These are phyloP conservation scores for Alternaria rosae DNA, from an alignment of 2,329 filamentous ascomycete genomes.

Conservation along the genomic window DNA sequence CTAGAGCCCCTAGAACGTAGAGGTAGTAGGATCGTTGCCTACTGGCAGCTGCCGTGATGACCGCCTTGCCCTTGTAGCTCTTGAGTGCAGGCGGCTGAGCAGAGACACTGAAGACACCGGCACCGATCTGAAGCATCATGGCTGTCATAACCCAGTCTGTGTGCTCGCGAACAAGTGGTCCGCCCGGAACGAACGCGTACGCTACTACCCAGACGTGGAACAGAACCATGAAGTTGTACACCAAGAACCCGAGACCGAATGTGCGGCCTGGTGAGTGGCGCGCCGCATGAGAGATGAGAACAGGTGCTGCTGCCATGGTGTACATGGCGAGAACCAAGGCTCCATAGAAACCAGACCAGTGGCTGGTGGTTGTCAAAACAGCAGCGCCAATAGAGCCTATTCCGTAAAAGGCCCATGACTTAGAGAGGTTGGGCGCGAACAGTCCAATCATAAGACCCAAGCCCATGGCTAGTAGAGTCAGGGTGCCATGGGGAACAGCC, in stretches of 20 bases:
- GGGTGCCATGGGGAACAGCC: conserved; percentile 86
- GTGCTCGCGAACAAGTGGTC: conserved; percentile 87
- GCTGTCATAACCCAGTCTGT: conserved; percentile 94
- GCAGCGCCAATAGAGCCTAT: conserved; percentile 81
- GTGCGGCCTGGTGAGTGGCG: conserved; percentile 78
- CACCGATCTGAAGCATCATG: conserved; percentile 84
- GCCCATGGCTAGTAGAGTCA: conserved; percentile 88
- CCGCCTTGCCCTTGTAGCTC: conserved; percentile 55
- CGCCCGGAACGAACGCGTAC: conserved; percentile 96
- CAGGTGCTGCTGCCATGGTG: conserved; percentile 78
- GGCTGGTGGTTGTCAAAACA: conserved; percentile 74
- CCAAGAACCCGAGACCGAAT: conserved; percentile 86
- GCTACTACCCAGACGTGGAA: conserved; percentile 99
- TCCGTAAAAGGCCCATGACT: conserved; percentile 81
- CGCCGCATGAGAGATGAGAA: conserved; percentile 77
- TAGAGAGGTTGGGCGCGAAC: conserved; percentile 72
- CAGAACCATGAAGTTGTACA: conserved; percentile 94
- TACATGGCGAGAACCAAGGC: conserved; percentile 79
- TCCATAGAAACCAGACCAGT: conserved; percentile 92
- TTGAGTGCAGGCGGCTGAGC: conserved; percentile 58
- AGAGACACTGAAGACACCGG: conserved; percentile 76
- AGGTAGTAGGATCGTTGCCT: conserved; percentile 71
- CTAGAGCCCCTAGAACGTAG: conserved; percentile 76
- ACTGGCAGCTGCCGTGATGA: conserved; percentile 56
- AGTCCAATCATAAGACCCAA: conserved; percentile 79